A percentile compares a stretch with the other conserved stretches of the same genome.
Evolutionary conservation across 2,329 filamentous ascomycete species (phyloP).

Genomic region (Trichoderma koningiopsis): DNA sequence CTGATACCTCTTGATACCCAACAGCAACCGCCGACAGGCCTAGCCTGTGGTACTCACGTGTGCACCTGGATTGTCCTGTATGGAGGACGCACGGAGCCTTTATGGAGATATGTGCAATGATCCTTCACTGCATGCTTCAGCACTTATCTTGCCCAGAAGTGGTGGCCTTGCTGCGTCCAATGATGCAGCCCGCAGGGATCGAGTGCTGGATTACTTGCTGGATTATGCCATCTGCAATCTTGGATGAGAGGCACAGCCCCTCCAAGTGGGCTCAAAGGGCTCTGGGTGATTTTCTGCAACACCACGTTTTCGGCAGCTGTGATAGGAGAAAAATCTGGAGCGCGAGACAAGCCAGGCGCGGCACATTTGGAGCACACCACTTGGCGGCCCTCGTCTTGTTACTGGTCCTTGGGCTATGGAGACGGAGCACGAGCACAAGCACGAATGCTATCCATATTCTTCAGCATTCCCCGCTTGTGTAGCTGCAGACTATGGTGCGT

Average conservation of each 20-base stretch:
- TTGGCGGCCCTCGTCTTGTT: not conserved
- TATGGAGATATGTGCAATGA: not conserved
- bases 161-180: not conserved
- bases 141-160: not conserved
- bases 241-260: conserved; percentile 7
- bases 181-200: conserved; percentile 4
- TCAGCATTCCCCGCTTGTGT: conserved; percentile 15
- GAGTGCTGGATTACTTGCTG: not conserved
- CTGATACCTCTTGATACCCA: not conserved
- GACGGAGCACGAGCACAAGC: not conserved
- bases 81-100: not conserved
- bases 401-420: not conserved
- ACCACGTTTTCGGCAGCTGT: not conserved
- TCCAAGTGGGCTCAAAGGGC: not conserved
- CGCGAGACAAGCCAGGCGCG: not conserved
- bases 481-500: conserved; percentile 14
- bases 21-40: not conserved
- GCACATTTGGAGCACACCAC: not conserved
- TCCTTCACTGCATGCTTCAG: conserved; percentile 1
- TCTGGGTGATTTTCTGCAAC: not conserved
- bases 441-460: not conserved
- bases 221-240: not conserved
- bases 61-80: not conserved
- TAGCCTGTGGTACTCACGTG: not conserved
- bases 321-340: conserved; percentile 5